Conservation (phyloP, 2,329 filamentous ascomycete genomes). For the Aspergillus fumigatiaffinis region DNA sequence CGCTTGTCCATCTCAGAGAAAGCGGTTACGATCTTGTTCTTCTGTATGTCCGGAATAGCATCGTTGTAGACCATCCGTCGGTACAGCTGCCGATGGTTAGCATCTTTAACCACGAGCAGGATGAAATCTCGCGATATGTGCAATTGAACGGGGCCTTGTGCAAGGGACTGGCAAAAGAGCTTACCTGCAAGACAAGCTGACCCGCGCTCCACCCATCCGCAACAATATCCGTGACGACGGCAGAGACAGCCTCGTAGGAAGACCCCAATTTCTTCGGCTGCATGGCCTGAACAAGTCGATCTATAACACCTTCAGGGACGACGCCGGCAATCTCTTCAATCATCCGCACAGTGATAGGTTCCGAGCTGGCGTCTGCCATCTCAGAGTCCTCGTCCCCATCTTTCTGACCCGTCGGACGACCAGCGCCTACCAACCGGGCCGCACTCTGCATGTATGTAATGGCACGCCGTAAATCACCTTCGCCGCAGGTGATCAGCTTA, state of each 20-base stretch:
- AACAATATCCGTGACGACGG: constrained; percentile 82
- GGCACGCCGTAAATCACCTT: constrained; percentile 91
- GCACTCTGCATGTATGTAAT: constrained; percentile 96
- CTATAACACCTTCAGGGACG: constrained; percentile 72
- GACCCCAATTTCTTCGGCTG: constrained; percentile 63
- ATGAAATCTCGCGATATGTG: too few species aligned
- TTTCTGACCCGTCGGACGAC: constrained; percentile 37
- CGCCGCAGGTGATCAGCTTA: constrained; percentile 78
- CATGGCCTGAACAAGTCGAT: constrained; percentile 68
- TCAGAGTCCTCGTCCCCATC: constrained; percentile 55
- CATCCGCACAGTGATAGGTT: constrained; percentile 66
- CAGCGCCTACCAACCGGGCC: constrained; percentile 76
- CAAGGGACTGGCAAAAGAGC: constrained; percentile 13
- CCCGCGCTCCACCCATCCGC: constrained; percentile 96
- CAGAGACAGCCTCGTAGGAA: constrained; percentile 70
- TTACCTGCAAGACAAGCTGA: constrained; percentile 77
- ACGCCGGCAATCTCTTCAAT: constrained; percentile 96
- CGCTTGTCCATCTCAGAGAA: constrained; percentile 96
- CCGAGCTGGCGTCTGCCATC: constrained; percentile 53
- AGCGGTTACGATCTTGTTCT: constrained; percentile 81
- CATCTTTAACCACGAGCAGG: background rate
- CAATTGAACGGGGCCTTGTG: background rate
- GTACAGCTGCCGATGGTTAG: constrained; percentile 48
- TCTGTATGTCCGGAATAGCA: constrained; percentile 74
- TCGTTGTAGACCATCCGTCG: constrained; percentile 80